Evolutionary conservation across 306 rosid species (phyloP).

Genomic region (Prunus dulcis): DNA sequence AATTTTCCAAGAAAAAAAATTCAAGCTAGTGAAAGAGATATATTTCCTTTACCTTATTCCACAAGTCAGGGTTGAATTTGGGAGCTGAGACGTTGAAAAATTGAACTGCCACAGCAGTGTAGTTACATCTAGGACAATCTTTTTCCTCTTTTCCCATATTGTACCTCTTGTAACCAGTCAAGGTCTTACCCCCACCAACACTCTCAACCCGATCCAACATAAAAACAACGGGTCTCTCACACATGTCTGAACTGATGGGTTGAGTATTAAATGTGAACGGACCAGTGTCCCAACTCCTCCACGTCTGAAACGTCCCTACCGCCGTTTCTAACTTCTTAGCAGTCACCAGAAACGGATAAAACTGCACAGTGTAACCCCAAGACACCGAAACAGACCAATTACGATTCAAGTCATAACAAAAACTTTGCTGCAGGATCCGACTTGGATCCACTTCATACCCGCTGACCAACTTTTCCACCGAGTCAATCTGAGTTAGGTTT

Average conservation of each 20-base stretch:
- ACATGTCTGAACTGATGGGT: conserved; percentile 29
- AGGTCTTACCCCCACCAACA: too few species aligned
- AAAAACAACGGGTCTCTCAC: conserved; percentile 32
- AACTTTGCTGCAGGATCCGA: conserved; percentile 47
- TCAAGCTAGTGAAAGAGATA: too few species aligned
- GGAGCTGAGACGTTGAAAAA: too few species aligned
- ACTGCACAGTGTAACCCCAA: conserved; percentile 65
- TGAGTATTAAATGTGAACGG: conserved; percentile 59
- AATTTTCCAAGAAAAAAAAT: too few species aligned
- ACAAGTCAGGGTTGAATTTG: too few species aligned
- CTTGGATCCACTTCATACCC: conserved; percentile 48
- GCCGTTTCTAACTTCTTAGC: conserved; percentile 47
- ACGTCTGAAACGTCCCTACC: conserved; percentile 45
- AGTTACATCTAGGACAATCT: too few species aligned
- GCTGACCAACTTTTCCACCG: conserved; percentile 19
- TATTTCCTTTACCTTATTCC: too few species aligned
- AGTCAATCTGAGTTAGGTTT: conserved; percentile 19
- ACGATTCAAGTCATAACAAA: conserved; percentile 51
- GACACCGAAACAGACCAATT: conserved; percentile 75
- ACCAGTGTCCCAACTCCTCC: conserved; percentile 34
- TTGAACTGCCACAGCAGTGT: too few species aligned
- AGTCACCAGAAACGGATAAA: conserved; percentile 42
- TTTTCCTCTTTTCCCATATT: too few species aligned
- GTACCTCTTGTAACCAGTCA: too few species aligned
- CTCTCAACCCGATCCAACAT: too few species aligned